phyloP scores from a whole-genome alignment of 768 basidiomycete genomes.

The Phaeotremella fagi region DNA sequence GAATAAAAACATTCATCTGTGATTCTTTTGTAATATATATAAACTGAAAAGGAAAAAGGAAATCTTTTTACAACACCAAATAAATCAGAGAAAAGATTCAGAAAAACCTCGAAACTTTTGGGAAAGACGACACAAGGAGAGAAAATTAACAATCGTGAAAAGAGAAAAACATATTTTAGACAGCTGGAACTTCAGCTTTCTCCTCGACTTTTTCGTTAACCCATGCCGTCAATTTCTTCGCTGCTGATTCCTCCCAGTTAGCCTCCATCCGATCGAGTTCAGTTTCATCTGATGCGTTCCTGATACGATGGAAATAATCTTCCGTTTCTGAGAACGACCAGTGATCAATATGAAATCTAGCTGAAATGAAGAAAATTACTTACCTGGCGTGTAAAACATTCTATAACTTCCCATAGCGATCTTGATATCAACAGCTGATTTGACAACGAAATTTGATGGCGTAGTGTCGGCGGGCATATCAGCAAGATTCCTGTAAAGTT shows the following conservation, averaged over 20 bases:
- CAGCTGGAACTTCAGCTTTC: too few species aligned
- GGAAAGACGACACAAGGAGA: not conserved
- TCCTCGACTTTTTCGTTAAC: slow-evolving; percentile 11
- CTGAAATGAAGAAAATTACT: slow-evolving; percentile 6
- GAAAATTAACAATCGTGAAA: not conserved
- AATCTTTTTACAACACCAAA: too few species aligned
- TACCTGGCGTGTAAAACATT: slow-evolving; percentile 48
- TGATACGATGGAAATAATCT: slow-evolving; percentile 38
- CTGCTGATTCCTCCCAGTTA: slow-evolving; percentile 3
- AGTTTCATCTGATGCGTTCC: slow-evolving; percentile 13
- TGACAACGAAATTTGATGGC: slow-evolving; percentile 15
- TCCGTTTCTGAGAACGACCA: slow-evolving; percentile 26
- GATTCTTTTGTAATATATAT: too few species aligned
- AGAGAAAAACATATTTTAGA: too few species aligned
- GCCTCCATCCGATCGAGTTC: slow-evolving; percentile 9
- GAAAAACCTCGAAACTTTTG: not conserved
- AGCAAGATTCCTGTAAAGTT: slow-evolving; percentile 22
- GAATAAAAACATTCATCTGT: too few species aligned
- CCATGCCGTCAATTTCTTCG: slow-evolving; percentile 18
- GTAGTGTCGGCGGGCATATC: slow-evolving; percentile 13
- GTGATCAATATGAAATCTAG: not conserved
- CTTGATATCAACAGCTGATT: slow-evolving; percentile 43
- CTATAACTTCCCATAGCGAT: slow-evolving; percentile 45
- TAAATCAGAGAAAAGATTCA: not conserved
- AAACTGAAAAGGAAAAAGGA: too few species aligned